Conservation (phyloP, 1,284 basidiomycete genomes). For the Moniliophthora roreri region DNA sequence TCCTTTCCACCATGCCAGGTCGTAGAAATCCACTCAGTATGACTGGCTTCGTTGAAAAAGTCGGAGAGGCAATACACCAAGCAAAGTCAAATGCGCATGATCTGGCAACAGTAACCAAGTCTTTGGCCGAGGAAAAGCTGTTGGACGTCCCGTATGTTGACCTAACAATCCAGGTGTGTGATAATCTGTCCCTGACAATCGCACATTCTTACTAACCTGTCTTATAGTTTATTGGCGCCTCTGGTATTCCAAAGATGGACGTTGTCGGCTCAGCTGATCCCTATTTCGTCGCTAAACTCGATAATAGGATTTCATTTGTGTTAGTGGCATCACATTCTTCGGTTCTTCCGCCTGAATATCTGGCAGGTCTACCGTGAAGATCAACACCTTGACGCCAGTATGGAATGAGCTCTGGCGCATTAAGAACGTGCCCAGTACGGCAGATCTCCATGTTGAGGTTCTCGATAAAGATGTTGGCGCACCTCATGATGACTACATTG, state of each 20-base stretch:
- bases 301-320: conserved; percentile 62
- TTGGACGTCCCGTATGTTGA: conserved; percentile 44
- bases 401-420: conserved; percentile 76
- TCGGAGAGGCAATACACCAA: conserved; percentile 27
- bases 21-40: conserved; percentile 36
- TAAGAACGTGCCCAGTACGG: conserved; percentile 67
- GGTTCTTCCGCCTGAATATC: not conserved
- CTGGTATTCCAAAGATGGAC: conserved; percentile 67
- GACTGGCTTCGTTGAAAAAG: conserved; percentile 34
- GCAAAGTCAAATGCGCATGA: conserved; percentile 30
- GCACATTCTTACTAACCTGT: not conserved
- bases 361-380: conserved; percentile 62
- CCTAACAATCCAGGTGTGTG: conserved; percentile 45
- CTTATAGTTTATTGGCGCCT: conserved; percentile 67
- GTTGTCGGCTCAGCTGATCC: conserved; percentile 68
- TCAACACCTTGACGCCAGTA: conserved; percentile 57
- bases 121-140: conserved; percentile 31
- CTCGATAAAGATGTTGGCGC: conserved; percentile 66
- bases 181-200: not conserved
- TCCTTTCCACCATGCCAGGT: conserved; percentile 14
- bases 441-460: conserved; percentile 55
- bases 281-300: conserved; percentile 69
- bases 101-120: conserved; percentile 27
- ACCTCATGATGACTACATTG: conserved; percentile 62
- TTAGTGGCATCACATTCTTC: conserved; percentile 28